Conservation (phyloP, 2,329 filamentous ascomycete genomes). For the Ophiosphaerella korrae region DNA sequence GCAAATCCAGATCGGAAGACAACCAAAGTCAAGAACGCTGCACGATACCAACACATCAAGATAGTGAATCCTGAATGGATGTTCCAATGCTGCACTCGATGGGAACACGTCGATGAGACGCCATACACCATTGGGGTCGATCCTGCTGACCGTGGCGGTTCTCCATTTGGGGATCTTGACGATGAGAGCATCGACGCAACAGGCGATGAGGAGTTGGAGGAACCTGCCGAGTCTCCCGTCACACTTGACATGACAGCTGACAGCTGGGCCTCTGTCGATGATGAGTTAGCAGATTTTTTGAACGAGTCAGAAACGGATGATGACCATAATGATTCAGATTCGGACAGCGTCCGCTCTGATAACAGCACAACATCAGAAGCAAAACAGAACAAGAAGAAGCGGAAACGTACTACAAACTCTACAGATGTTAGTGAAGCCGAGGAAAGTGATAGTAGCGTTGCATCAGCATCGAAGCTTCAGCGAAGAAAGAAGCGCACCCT, state of each 20-base stretch:
- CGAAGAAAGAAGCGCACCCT: conserved; percentile 55
- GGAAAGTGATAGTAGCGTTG: conserved; percentile 47
- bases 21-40: conserved; percentile 87
- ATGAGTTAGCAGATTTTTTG: conserved; percentile 78
- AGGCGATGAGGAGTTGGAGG: conserved; percentile 45
- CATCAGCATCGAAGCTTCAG: conserved; percentile 50
- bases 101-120: conserved; percentile 78
- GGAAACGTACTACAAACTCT: conserved; percentile 41
- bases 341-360: conserved; percentile 42
- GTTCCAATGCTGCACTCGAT: conserved; percentile 79
- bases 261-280: conserved; percentile 60
- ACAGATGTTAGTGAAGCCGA: conserved; percentile 46
- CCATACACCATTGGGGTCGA: conserved; percentile 81
- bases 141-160: conserved; percentile 61
- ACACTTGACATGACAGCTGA: conserved; percentile 33
- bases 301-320: conserved; percentile 50
- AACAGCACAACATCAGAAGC: conserved; percentile 31
- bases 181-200: conserved; percentile 52
- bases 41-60: conserved; percentile 77
- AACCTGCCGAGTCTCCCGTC: conserved; percentile 28
- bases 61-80: conserved; percentile 95
- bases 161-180: conserved; percentile 47
- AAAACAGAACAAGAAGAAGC: conserved; percentile 38
- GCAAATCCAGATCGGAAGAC: conserved; percentile 75
- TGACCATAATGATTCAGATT: conserved; percentile 34